Evolutionary conservation across 2,329 filamentous ascomycete species (phyloP).

Genomic region (Epichloe bromicola): DNA sequence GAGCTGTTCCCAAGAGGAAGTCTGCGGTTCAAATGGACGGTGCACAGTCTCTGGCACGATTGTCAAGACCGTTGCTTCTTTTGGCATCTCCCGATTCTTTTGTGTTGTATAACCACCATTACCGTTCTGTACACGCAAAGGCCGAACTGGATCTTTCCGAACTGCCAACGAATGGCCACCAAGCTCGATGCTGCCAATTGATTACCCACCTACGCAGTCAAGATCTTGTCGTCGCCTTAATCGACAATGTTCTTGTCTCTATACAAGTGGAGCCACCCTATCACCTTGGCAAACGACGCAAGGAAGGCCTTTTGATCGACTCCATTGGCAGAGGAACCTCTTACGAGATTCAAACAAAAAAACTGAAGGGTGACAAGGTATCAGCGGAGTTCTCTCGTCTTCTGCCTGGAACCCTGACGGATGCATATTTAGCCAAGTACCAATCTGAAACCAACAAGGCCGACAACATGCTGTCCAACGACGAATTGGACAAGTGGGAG

Average conservation of each 20-base stretch:
- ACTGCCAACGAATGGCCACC: conserved; percentile 23
- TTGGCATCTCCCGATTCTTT: conserved; percentile 44
- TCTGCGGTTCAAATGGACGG: conserved; percentile 38
- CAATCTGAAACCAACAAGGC: conserved; percentile 31
- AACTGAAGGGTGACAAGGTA: conserved; percentile 16
- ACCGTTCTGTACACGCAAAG: conserved; percentile 44
- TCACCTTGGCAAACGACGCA: conserved; percentile 40
- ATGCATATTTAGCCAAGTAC: conserved; percentile 34
- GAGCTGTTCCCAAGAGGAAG: conserved; percentile 46
- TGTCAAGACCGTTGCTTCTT: conserved; percentile 55
- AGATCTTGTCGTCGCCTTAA: conserved; percentile 51
- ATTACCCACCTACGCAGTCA: conserved; percentile 51
- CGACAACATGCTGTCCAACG: conserved; percentile 32
- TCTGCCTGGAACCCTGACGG: conserved; percentile 37
- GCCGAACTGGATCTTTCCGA: conserved; percentile 30
- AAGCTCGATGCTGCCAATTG: conserved; percentile 28
- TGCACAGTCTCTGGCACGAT: conserved; percentile 48
- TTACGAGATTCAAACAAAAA: conserved; percentile 23
- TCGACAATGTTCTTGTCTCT: conserved; percentile 50
- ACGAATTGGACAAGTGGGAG: conserved; percentile 37
- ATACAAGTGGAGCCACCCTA: conserved; percentile 55
- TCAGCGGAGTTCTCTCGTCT: conserved; percentile 22
- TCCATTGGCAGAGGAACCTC: conserved; percentile 54
- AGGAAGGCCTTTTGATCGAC: conserved; percentile 55
- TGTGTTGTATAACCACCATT: conserved; percentile 57